Conservation (phyloP, 2,329 filamentous ascomycete genomes). For the Neocucurbitaria cava region DNA sequence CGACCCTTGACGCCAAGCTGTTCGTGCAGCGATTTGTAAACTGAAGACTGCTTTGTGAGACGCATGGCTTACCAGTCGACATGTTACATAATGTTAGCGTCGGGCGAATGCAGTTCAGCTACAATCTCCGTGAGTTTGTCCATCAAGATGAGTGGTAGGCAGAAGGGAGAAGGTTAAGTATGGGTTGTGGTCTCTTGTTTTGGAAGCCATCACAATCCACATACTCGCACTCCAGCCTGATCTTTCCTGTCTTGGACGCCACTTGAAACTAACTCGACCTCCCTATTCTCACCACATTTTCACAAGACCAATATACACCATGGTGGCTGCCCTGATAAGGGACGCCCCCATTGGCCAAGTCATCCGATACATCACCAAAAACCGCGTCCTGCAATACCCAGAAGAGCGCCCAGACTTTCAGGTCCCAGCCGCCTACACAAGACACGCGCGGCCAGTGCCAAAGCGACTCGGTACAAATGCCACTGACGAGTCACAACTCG, state of each 20-base stretch:
- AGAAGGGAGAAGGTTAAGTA: neutral
- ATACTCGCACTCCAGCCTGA: neutral
- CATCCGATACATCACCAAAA: constrained; percentile 62
- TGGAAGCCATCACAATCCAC: neutral
- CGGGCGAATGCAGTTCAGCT: neutral
- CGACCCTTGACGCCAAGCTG: neutral
- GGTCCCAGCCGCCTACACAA: constrained; percentile 54
- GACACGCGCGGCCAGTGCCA: constrained; percentile 14
- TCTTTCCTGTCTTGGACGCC: neutral
- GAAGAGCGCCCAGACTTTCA: constrained; percentile 65
- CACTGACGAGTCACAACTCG: constrained; percentile 7
- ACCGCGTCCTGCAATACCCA: constrained; percentile 63
- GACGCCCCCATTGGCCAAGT: constrained; percentile 67
- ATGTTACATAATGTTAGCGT: neutral
- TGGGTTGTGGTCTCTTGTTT: neutral
- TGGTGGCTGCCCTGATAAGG: constrained; percentile 50
- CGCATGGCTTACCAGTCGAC: neutral
- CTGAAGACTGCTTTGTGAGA: neutral
- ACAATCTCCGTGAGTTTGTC: neutral
- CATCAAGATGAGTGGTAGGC: neutral
- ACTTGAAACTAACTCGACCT: neutral
- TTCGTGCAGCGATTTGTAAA: neutral
- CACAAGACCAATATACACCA: neutral
- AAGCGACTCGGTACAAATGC: constrained; percentile 18
- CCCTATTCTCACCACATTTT: no score